Base-by-base conservation (phyloP, 768 basidiomycete genomes). In the Lactifluus pinguis region DNA sequence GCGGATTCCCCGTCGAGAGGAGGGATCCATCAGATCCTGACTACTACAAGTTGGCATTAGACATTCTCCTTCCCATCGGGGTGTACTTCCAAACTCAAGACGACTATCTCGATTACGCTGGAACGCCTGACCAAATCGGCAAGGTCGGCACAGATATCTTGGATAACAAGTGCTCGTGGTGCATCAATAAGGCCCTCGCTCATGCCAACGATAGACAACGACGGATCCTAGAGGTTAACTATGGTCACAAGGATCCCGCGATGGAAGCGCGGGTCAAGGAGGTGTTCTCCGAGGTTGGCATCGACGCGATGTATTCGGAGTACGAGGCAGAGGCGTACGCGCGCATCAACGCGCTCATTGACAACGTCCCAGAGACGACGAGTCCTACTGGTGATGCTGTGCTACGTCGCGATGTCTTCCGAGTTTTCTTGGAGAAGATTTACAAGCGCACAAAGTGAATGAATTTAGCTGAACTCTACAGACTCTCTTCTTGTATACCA, bases 81-180 rank as follows among this genome's bases (percentile, higher is more conserved):
- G 94, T 97, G 73, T 99, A 98, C 76, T 98, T 98, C 85, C 95
- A 99, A 75, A 81, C 95, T 60, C 95, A 99, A 74, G 95, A 98
- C 71, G 95, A 98, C 75, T 98, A 86, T 75, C 83, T 98, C 68
- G 97, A 99, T 73, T 97, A 84, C 71, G 86, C 89, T 19, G 93
- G 87, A 5, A 82, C 89, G 8, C 92, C 93, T 0, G 93, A 94
- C 74, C 80, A 88, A 67, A 88, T 98, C 55, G 95, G 95, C 50
- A 98, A 99, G 76, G 85, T 99, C 61, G 97, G 95, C 21, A 98
- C 95, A 14, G 97, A 98, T 72, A 99, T 99, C 69, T 73, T 98
- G 60, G 95, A 99, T 75, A 98, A 98, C 83, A 99, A 99, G 76
- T 98, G 95, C 74, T 89, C 88, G 17, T 99, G 95, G 97, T 86